A percentile compares a stretch with the other conserved stretches of the same genome.
phyloP scores from a whole-genome alignment of 768 basidiomycete species.

The Russula sp. region DNA sequence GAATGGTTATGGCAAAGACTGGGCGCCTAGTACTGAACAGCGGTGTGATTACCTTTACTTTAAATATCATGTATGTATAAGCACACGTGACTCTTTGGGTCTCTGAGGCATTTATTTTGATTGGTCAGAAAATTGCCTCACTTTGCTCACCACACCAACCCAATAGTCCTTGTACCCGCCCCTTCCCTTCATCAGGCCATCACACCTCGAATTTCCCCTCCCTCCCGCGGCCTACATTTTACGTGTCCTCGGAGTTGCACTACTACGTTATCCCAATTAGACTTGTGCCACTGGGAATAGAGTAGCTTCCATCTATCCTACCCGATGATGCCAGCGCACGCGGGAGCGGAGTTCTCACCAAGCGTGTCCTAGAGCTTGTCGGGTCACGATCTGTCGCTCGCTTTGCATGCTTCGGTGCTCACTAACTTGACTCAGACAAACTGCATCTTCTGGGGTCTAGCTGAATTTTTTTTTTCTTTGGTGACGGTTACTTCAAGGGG shows the following conservation, averaged over 20 bases:
- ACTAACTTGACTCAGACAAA: not conserved
- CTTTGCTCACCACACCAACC: not conserved
- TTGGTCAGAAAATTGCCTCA: slow-evolving; percentile 22
- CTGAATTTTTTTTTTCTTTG: not conserved
- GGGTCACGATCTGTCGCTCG: not conserved
- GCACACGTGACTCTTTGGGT: not conserved
- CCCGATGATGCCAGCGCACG: slow-evolving; percentile 11
- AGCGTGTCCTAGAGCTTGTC: slow-evolving; percentile 29
- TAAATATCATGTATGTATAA: not conserved
- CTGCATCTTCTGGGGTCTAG: not conserved
- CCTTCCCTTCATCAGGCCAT: not conserved
- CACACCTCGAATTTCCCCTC: not conserved
- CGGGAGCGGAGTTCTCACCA: slow-evolving; percentile 46
- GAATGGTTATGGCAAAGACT: not conserved
- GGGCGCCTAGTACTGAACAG: too few species aligned
- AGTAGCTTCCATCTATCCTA: not conserved
- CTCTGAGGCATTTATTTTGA: slow-evolving; percentile 14
- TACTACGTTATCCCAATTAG: not conserved
- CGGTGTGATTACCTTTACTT: not conserved
- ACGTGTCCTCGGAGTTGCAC: not conserved
- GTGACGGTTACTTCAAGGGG: not conserved
- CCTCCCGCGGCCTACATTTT: not conserved
- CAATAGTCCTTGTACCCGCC: not conserved
- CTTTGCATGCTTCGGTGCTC: not conserved
- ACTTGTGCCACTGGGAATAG: too few species aligned